Evolutionary conservation across 2,329 filamentous ascomycete genomes (phyloP).

Genomic region (Stemphylium vesicarium): DNA sequence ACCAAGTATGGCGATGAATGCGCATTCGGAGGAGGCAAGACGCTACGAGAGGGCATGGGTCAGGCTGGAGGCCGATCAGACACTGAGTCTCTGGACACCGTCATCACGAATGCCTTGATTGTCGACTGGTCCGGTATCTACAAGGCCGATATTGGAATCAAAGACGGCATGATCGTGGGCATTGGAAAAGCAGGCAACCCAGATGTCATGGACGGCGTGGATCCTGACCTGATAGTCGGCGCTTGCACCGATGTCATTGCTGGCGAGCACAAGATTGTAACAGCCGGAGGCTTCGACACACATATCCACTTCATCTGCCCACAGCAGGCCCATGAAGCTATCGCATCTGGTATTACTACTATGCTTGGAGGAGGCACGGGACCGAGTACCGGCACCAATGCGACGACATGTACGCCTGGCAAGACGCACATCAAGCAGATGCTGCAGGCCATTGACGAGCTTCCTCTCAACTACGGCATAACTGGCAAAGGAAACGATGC

Average conservation of each 20-base stretch:
- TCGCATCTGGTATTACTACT: conserved; percentile 87
- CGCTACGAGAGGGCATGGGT: conserved; percentile 92
- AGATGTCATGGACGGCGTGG: conserved; percentile 93
- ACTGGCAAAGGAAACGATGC: conserved; percentile 95
- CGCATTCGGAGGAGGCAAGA: conserved; percentile 94
- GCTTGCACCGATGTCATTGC: conserved; percentile 91
- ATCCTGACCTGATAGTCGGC: conserved; percentile 79
- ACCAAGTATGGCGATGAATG: conserved; percentile 92
- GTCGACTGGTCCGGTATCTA: conserved; percentile 92
- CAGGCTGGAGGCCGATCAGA: conserved; percentile 81
- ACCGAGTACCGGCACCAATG: conserved; percentile 88
- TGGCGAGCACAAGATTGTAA: conserved; percentile 88
- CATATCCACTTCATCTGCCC: conserved; percentile 97
- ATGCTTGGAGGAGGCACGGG: conserved; percentile 91
- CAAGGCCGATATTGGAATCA: conserved; percentile 96
- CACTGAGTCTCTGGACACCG: conserved; percentile 77
- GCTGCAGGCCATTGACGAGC: conserved; percentile 81
- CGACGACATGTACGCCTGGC: conserved; percentile 91
- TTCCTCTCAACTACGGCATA: conserved; percentile 88
- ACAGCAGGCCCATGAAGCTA: conserved; percentile 83
- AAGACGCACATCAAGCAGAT: conserved; percentile 84
- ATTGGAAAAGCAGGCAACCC: conserved; percentile 97
- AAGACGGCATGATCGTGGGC: conserved; percentile 81
- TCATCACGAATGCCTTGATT: conserved; percentile 87
- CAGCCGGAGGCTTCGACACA: conserved; percentile 85